Percentiles rank a stretch among this genome's conserved stretches.
phyloP scores from a whole-genome alignment of 148 eudicot species.

The Talinum fruticosum region DNA sequence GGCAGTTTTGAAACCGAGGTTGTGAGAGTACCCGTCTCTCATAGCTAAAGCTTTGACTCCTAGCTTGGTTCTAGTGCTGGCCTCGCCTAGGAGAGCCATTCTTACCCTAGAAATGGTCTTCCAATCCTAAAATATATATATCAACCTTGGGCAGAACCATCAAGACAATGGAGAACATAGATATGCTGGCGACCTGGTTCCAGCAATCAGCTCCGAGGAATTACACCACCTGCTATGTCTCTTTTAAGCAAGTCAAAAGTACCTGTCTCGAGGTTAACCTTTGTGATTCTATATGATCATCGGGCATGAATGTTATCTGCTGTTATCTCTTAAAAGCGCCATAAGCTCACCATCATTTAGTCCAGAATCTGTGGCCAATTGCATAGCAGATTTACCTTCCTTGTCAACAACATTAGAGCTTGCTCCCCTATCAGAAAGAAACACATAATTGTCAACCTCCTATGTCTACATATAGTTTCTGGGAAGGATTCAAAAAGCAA shows the following conservation, averaged over 20 bases:
- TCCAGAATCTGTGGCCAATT: slow-evolving; percentile 45
- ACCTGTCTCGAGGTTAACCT: slow-evolving; percentile 8
- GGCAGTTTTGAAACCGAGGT: neutral
- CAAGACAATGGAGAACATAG: neutral
- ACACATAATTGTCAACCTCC: neutral
- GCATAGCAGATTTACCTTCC: slow-evolving; percentile 66
- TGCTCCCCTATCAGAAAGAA: slow-evolving; percentile 59
- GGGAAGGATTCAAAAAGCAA: no score
- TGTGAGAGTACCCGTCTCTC: neutral
- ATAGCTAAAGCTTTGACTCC: neutral
- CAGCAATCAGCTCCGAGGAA: slow-evolving; percentile 10
- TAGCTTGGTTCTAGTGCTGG: neutral
- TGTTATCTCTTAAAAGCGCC: slow-evolving; percentile 50
- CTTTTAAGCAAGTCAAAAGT: slow-evolving; percentile 4
- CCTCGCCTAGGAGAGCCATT: neutral
- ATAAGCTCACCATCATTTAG: slow-evolving; percentile 63
- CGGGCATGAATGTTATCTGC: slow-evolving; percentile 36
- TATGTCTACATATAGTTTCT: no score
- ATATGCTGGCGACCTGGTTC: slow-evolving; percentile 10
- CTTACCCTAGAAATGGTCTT: neutral
- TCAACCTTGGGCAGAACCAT: slow-evolving; percentile 15
- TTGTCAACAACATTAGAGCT: slow-evolving; percentile 48
- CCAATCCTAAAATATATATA: neutral
- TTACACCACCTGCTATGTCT: slow-evolving; percentile 11
- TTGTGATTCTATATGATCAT: slow-evolving; percentile 7